Conservation (phyloP, 2,329 filamentous ascomycete species). For the Pezicula neosporulosa region DNA sequence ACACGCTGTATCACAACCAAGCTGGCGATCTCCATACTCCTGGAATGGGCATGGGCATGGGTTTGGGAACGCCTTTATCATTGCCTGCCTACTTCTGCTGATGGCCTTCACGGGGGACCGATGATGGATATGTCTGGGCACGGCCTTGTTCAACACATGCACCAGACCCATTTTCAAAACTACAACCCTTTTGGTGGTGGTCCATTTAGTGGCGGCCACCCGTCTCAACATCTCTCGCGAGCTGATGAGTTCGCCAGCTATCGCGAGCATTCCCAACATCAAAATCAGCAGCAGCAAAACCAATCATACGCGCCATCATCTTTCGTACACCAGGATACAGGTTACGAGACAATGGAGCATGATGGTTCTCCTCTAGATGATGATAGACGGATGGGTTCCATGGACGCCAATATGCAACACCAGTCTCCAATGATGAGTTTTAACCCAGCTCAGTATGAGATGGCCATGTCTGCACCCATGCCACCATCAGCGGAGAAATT, state of each 20-base stretch:
- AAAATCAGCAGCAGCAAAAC: constrained; percentile 45
- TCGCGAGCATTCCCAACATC: constrained; percentile 27
- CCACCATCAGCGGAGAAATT: constrained; percentile 67
- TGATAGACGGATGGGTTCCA: constrained; percentile 49
- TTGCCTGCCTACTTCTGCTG: constrained; percentile 73
- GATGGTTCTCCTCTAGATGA: constrained; percentile 66
- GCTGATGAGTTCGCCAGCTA: constrained; percentile 16
- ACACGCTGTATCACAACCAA: constrained; percentile 77
- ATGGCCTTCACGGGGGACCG: constrained; percentile 55
- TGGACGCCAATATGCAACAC: constrained; percentile 59
- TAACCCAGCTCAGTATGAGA: constrained; percentile 46
- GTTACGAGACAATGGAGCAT: constrained; percentile 76
- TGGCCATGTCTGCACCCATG: constrained; percentile 42
- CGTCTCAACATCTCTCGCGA: constrained; percentile 11
- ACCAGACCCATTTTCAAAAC: constrained; percentile 54
- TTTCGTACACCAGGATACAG: constrained; percentile 77
- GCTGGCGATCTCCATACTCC: constrained; percentile 87
- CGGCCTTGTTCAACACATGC: constrained; percentile 50
- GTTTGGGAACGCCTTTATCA: constrained; percentile 66
- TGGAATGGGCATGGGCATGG: constrained; percentile 65
- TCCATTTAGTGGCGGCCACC: too few relatives aligned
- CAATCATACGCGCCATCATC: constrained; percentile 68
- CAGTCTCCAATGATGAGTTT: constrained; percentile 58
- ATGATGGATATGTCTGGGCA: constrained; percentile 59
- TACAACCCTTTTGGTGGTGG: constrained; percentile 67